Conservation (phyloP, 2,329 filamentous ascomycete species). For the Venturia effusa region DNA sequence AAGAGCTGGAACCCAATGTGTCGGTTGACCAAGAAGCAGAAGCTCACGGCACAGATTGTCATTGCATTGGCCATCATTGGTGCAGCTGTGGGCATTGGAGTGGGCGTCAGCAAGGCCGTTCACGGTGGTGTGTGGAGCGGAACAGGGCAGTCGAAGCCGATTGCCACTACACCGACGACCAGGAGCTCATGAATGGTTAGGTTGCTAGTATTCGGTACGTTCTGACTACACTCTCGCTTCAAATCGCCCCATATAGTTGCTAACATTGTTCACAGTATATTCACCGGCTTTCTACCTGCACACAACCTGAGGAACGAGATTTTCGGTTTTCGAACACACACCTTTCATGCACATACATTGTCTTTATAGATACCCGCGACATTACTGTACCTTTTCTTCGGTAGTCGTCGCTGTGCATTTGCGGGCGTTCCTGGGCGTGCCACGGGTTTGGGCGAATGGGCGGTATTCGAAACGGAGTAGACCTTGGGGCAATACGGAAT, state of each 20-base stretch:
- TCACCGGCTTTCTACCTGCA: not conserved
- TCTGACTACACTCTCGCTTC: not conserved
- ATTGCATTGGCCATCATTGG: conserved; percentile 35
- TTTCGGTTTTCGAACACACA: not conserved
- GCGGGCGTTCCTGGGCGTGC: not conserved
- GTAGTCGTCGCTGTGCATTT: not conserved
- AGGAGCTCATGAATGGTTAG: conserved; percentile 1
- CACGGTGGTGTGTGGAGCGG: conserved; percentile 36
- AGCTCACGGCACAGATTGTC: conserved; percentile 33
- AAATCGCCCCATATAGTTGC: not conserved
- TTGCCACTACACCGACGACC: not conserved
- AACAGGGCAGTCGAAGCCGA: conserved; percentile 24
- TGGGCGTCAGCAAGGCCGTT: conserved; percentile 38
- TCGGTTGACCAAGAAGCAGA: conserved; percentile 31
- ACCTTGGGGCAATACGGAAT: not conserved
- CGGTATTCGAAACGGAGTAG: not conserved
- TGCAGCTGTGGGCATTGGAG: conserved; percentile 35
- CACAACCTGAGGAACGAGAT: not conserved
- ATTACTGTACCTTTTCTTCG: not conserved
- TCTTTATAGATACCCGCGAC: conserved; percentile 5
- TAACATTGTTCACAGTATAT: not conserved
- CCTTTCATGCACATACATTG: conserved; percentile 5
- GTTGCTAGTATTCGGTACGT: not conserved
- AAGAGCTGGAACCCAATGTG: conserved; percentile 31
- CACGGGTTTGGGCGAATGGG: not conserved